Conservation (phyloP, 1,284 basidiomycete species). For the Grifola frondosa region DNA sequence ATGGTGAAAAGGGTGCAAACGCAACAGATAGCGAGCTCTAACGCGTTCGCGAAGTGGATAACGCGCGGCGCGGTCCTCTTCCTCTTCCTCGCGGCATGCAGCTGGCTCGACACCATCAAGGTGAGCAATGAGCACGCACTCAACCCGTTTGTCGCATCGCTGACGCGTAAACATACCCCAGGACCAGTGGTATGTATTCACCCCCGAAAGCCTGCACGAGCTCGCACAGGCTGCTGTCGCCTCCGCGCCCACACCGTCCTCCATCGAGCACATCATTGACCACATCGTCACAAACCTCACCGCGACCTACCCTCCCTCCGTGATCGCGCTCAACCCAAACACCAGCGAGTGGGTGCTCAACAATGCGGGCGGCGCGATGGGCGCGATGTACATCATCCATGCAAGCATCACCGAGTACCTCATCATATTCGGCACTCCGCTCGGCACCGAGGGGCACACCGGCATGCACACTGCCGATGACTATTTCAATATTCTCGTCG, state of each 20-base stretch:
- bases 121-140: conserved; percentile 24
- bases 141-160: too few relatives aligned
- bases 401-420: conserved; percentile 93
- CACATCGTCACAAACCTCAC: conserved; percentile 79
- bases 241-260: conserved; percentile 20
- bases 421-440: conserved; percentile 92
- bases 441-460: conserved; percentile 95
- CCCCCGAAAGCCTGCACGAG: conserved; percentile 65
- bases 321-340: conserved; percentile 62
- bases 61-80: conserved; percentile 37
- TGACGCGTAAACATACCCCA: too few relatives aligned
- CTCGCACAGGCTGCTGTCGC: conserved; percentile 53
- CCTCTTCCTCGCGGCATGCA: conserved; percentile 41
- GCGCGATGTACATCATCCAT: conserved; percentile 96
- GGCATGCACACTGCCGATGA: conserved; percentile 96
- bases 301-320: conserved; percentile 56
- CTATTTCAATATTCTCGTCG: conserved; percentile 94
- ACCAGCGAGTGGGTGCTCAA: conserved; percentile 91
- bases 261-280: conserved; percentile 69
- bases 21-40: background rate
- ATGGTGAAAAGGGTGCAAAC: conserved; percentile 2
- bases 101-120: conserved; percentile 43
- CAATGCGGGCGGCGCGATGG: conserved; percentile 99
- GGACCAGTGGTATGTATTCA: conserved; percentile 71
- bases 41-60: conserved; percentile 45